These are phyloP conservation scores for Pythium rhizo-oryzae DNA, from an alignment of 352 stramenopile genomes.

Conservation along the genomic window DNA sequence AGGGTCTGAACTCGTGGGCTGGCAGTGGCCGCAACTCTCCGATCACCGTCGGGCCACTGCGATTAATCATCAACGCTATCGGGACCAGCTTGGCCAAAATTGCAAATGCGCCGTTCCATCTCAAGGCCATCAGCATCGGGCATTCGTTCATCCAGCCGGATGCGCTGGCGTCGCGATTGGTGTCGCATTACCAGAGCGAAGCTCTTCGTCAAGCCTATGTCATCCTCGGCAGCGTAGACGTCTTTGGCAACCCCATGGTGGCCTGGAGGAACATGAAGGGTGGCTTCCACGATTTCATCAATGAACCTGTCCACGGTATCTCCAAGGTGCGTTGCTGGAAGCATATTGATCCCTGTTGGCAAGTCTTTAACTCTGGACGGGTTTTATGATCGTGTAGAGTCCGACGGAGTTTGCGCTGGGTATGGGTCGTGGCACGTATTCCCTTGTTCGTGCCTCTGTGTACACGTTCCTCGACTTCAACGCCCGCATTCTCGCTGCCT, in stretches of 20 bases:
- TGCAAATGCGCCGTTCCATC: conserved; percentile 85
- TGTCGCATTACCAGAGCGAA: conserved; percentile 89
- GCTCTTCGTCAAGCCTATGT: conserved; percentile 88
- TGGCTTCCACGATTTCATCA: conserved; percentile 85
- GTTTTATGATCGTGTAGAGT: conserved; percentile 37
- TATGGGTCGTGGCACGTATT: conserved; percentile 80
- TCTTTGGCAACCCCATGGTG: conserved; percentile 89
- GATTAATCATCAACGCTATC: conserved; percentile 86
- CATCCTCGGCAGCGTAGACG: conserved; percentile 86
- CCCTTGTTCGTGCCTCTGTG: conserved; percentile 78
- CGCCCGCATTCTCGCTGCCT: conserved; percentile 82
- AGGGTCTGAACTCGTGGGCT: conserved; percentile 46
- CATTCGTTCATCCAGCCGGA: conserved; percentile 87
- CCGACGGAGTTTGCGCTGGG: conserved; percentile 79
- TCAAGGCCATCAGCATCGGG: conserved; percentile 74
- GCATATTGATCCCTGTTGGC: not conserved
- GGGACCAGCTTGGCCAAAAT: conserved; percentile 89
- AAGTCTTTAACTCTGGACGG: not conserved
- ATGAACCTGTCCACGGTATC: conserved; percentile 78
- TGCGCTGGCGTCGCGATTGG: conserved; percentile 61
- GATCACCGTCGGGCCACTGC: conserved; percentile 74
- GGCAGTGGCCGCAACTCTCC: conserved; percentile 31
- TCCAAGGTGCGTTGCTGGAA: conserved; percentile 40
- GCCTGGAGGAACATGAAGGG: conserved; percentile 84
- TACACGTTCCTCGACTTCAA: conserved; percentile 90